Evolutionary conservation across 768 basidiomycete species (phyloP).

Genomic region (Pleurotus salmoneostramineus): DNA sequence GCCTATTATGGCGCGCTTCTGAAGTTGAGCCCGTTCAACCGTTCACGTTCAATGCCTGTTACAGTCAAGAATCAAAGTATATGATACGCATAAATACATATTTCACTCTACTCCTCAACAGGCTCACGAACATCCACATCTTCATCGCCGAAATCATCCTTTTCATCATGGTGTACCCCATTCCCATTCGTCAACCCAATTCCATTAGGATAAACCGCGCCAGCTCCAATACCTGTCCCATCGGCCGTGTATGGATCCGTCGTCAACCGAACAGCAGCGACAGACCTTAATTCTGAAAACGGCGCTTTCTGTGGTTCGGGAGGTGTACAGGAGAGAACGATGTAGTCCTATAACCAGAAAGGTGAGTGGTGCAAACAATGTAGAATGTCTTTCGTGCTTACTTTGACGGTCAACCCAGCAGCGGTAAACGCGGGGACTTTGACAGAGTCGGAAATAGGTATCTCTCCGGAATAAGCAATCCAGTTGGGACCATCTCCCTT

Average conservation of each 20-base stretch:
- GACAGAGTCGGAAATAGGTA: conserved; percentile 42
- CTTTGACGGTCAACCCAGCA: conserved; percentile 61
- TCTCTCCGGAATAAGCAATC: conserved; percentile 60
- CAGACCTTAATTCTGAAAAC: conserved; percentile 56
- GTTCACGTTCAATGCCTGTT: no score
- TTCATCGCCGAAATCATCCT: conserved; percentile 14
- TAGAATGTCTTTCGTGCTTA: conserved; percentile 17
- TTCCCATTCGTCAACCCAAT: conserved; percentile 18
- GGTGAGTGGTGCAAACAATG: neutral
- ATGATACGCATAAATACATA: neutral
- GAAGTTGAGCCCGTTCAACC: no score
- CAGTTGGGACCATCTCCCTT: conserved; percentile 66
- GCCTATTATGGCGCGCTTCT: no score
- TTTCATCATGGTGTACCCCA: conserved; percentile 16
- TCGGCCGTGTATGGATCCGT: conserved; percentile 58
- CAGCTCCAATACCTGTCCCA: conserved; percentile 26
- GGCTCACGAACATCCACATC: neutral
- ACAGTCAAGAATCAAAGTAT: no score
- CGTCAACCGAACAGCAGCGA: conserved; percentile 60
- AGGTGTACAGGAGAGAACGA: conserved; percentile 59
- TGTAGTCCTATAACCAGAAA: conserved; percentile 48
- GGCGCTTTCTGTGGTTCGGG: conserved; percentile 49
- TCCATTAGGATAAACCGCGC: conserved; percentile 25
- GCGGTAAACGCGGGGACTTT: conserved; percentile 63
- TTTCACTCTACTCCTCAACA: neutral